phyloP scores from a whole-genome alignment of 2,329 filamentous ascomycete genomes.

The Trichoderma semiorbis region DNA sequence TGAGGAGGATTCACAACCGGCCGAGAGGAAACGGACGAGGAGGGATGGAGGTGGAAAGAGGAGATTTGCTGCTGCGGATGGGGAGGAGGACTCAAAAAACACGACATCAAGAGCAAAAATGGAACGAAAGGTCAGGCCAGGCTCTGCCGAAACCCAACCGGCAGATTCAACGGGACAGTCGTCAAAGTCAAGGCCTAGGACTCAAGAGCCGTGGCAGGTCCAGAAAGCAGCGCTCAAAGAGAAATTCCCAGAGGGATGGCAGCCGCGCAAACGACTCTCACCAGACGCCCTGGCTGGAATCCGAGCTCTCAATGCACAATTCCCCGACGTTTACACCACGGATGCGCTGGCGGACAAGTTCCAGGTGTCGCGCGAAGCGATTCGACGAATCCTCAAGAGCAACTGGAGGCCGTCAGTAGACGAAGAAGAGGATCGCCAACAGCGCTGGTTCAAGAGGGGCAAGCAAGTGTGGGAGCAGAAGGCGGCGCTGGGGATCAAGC shows the following conservation, averaged over 20 bases:
- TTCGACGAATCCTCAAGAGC: conserved; percentile 78
- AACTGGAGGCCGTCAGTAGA: conserved; percentile 66
- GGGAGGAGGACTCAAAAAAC: too few species aligned
- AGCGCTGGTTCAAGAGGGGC: conserved; percentile 60
- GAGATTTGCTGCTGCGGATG: neutral
- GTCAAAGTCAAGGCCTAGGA: neutral
- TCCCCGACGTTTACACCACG: conserved; percentile 75
- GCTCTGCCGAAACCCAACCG: neutral
- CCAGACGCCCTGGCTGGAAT: conserved; percentile 92
- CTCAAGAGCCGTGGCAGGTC: conserved; percentile 57
- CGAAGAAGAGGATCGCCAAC: conserved; percentile 55
- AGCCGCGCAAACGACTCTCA: conserved; percentile 79
- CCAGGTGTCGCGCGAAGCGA: conserved; percentile 79
- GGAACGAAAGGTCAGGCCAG: neutral
- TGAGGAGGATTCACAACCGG: neutral
- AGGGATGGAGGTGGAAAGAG: neutral
- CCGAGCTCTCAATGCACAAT: conserved; percentile 72
- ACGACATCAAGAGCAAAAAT: neutral
- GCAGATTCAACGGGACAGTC: neutral
- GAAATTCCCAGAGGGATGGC: conserved; percentile 82
- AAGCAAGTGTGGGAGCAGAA: conserved; percentile 57
- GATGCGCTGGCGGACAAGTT: conserved; percentile 72
- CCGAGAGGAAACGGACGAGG: neutral
- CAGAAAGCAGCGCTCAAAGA: conserved; percentile 71
- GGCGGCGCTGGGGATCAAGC: conserved; percentile 59